phyloP scores from a whole-genome alignment of 805 yeast species.

The Candida insectalens region DNA sequence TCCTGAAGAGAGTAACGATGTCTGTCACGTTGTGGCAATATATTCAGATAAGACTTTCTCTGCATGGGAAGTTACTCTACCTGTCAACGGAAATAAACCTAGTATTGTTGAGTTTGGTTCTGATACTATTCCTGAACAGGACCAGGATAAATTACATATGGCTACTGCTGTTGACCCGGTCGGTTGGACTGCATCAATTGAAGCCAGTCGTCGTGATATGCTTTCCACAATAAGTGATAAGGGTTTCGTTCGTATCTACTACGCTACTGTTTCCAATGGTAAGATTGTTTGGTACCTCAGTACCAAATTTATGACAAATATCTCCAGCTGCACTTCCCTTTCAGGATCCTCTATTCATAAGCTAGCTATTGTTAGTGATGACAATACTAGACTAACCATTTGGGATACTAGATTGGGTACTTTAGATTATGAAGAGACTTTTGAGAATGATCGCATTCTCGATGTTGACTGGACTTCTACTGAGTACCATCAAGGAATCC shows the following conservation, averaged over 20 bases:
- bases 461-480: slow-evolving; percentile 89
- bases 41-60: slow-evolving; percentile 26
- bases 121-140: slow-evolving; percentile 29
- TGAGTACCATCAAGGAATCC: slow-evolving; percentile 52
- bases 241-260: slow-evolving; percentile 41
- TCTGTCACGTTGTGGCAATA: slow-evolving; percentile 42
- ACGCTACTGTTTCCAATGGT: slow-evolving; percentile 23
- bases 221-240: slow-evolving; percentile 46
- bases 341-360: slow-evolving; percentile 72
- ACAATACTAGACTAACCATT: slow-evolving; percentile 44
- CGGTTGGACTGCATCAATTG: slow-evolving; percentile 32
- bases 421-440: slow-evolving; percentile 49
- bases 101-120: slow-evolving; percentile 16
- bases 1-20: slow-evolving; percentile 22
- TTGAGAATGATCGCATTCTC: slow-evolving; percentile 29
- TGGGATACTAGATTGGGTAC: slow-evolving; percentile 72
- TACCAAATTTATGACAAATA: slow-evolving; percentile 44
- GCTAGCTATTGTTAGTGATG: slow-evolving; percentile 59
- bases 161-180: slow-evolving; percentile 59
- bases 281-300: slow-evolving; percentile 44
- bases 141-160: slow-evolving; percentile 17
- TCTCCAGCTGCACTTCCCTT: slow-evolving; percentile 39
- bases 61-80: slow-evolving; percentile 32
- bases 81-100: slow-evolving; percentile 19
- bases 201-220: slow-evolving; percentile 29